phyloP scores from a whole-genome alignment of 2,329 filamentous ascomycete genomes.

The Cordyceps sp. region DNA sequence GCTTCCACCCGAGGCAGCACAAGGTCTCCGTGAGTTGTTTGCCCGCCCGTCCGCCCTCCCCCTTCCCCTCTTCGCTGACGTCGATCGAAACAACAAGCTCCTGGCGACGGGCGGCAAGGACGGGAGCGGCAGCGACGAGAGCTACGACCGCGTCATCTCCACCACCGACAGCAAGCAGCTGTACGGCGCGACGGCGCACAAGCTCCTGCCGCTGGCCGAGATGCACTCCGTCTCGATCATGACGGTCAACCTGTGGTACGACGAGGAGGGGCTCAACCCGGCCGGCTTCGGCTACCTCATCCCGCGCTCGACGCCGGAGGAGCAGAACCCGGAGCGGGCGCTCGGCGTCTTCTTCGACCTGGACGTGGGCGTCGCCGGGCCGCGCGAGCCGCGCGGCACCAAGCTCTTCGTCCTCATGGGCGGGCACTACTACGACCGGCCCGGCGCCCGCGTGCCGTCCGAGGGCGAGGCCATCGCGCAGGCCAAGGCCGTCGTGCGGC shows the following conservation, averaged over 20 bases:
- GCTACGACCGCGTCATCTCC: slow-evolving; percentile 44
- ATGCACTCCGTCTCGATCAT: slow-evolving; percentile 64
- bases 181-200: slow-evolving; percentile 15
- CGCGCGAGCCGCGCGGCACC: slow-evolving; percentile 46
- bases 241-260: slow-evolving; percentile 83
- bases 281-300: slow-evolving; percentile 85
- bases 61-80: too few species aligned
- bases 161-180: slow-evolving; percentile 38
- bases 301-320: slow-evolving; percentile 51
- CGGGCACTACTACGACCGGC: slow-evolving; percentile 62
- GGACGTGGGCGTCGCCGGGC: slow-evolving; percentile 31
- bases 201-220: slow-evolving; percentile 30
- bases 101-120: slow-evolving; percentile 6
- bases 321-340: slow-evolving; percentile 64
- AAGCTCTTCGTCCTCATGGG: slow-evolving; percentile 92
- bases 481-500: slow-evolving; percentile 50
- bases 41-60: too few species aligned
- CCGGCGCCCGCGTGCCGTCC: slow-evolving; percentile 26
- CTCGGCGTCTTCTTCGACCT: slow-evolving; percentile 90
- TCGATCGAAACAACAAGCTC: too few species aligned
- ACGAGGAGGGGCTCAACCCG: slow-evolving; percentile 42
- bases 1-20: too few species aligned
- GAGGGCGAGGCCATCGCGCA: slow-evolving; percentile 50
- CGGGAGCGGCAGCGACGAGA: background rate
- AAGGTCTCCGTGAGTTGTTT: too few species aligned